Evolutionary conservation across 192 early-diverging fungal species (phyloP), one percentile per base, ranked within the genome.

Genomic region (Oehlia diaphana): DNA sequence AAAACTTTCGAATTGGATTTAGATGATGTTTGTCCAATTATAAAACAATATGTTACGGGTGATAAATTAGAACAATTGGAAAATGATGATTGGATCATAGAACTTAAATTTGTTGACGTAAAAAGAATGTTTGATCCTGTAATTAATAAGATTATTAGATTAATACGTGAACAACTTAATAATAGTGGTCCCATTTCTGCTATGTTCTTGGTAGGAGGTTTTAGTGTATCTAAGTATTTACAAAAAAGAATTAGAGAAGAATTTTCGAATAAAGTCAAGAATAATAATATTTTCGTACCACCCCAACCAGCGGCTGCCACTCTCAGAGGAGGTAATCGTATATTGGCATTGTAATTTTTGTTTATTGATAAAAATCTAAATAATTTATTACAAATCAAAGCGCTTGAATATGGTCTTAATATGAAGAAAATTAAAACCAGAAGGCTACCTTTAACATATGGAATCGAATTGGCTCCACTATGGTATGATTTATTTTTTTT

Each of bases 191-290:
- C 44, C 10, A 74, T 84, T 12, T 78, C 84, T 33, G 83, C 86
- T 9, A 84, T 87, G 23, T 89, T 89, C 80, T 67, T 89, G 70
- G 88, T 89, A 8, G 87, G 73, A 77, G 85, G 81, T 61, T 89
- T 89, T 76, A 83, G 82, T 39, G 83, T 84, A 37, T 85, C 83
- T 3, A 73, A 82, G 12, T 89, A 88, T 67, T 72, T 89, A 28
- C 81, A 83, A 70, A 82, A 74, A 63, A 83, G 86, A 77, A 84
- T 89, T 61, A 67, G 83, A 63, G 78, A 87, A 61, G 82, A 84
- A 63, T 89, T 89, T 74, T 72, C 77, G 58, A 33, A 19, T 26
- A 72, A 82, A 19, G 83, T 88, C 6, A 80, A 78, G 3, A 61
- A 47, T 12, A 47, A 12, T 47, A 47, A 85, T 12, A 83, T 90